Evolutionary conservation across 129 eudicot genomes (phyloP), one percentile per base, ranked within the genome.

Genomic region (Helianthus tuberosus): DNA sequence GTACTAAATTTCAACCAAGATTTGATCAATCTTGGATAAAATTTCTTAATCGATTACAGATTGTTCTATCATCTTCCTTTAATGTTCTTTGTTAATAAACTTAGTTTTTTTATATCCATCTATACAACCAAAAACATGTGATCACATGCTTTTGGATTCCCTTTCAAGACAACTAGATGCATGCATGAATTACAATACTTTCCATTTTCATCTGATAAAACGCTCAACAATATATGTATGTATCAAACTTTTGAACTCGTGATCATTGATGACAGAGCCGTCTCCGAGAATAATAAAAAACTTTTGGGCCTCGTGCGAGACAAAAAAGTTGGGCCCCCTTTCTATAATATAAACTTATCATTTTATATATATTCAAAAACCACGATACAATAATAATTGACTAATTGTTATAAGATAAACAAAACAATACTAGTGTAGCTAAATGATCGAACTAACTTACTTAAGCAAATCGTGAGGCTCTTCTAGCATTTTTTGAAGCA

Each of bases 141-240:
- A 72, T 64, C 82, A 78, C 82, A 78, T 78, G 73, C 67, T 51
- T 70, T 66, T 71, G 66, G 43, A 78, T 78, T 72, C 77, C 59
- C 66, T 64, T 71, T 72, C 73, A 65, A 78, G 52, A 73, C 73
- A 71, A 50, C 78, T 53, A 54, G 59, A 52, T 64, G 57, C 72
- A 78, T 78, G 82, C 77, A 78, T 55, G 77, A 64, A 49, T 77
- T 20, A 20, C 23, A 16, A 35, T 9, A 71, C 66, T 52, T 69
- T 17, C 58, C 53, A 14, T 75, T 32, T 68, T 58, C 52, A 58
- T 57, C 50, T 76, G 58, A 13, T 76, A 68, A 62, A 67, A 43
- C 66, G 17, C 67, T 27, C 12, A 36, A 75, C 58, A 32, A 75
- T 23, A 15, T 66, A 54, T 53, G 25, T 27, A 66, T 75, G 25